Evolutionary conservation across 202 grass and related monocot genomes (phyloP).

Genomic region (Eragrostis tef): DNA sequence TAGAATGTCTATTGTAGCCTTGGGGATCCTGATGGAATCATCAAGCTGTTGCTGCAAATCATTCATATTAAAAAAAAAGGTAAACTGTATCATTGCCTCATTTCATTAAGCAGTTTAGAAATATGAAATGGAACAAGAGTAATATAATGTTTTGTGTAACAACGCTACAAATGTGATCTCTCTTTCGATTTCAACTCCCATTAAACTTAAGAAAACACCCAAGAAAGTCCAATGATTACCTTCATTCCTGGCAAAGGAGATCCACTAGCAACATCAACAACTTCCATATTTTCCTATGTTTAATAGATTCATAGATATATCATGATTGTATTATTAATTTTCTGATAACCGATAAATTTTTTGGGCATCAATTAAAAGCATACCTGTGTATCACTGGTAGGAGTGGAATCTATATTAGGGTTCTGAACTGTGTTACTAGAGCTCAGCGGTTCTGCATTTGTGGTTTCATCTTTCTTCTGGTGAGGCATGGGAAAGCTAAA

Average conservation of each 20-base stretch:
- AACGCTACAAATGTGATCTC: not conserved
- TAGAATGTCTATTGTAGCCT: conserved; percentile 85
- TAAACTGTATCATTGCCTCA: conserved; percentile 19
- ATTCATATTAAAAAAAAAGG: conserved; percentile 29
- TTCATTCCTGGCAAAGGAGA: conserved; percentile 96
- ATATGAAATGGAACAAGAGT: conserved; percentile 3
- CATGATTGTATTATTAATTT: conserved; percentile 19
- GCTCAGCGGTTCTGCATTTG: conserved; percentile 48
- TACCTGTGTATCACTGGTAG: conserved; percentile 54
- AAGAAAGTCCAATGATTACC: conserved; percentile 52
- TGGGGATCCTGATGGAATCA: conserved; percentile 75
- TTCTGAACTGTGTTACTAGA: conserved; percentile 33
- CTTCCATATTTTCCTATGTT: conserved; percentile 64
- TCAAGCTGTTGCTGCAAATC: conserved; percentile 88
- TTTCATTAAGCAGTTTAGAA: conserved; percentile 22
- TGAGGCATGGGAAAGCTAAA: conserved; percentile 60
- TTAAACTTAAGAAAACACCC: conserved; percentile 16
- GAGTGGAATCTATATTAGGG: conserved; percentile 17
- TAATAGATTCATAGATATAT: conserved; percentile 50
- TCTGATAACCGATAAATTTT: not conserved
- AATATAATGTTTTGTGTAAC: not conserved
- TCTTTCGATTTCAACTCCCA: not conserved
- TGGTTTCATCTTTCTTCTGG: conserved; percentile 68
- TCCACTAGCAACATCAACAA: conserved; percentile 69
- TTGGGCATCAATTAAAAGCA: conserved; percentile 7